Evolutionary conservation across 2,329 filamentous ascomycete species (phyloP), one percentile per base, ranked within the genome.

Genomic region (Colletotrichum aenigma): DNA sequence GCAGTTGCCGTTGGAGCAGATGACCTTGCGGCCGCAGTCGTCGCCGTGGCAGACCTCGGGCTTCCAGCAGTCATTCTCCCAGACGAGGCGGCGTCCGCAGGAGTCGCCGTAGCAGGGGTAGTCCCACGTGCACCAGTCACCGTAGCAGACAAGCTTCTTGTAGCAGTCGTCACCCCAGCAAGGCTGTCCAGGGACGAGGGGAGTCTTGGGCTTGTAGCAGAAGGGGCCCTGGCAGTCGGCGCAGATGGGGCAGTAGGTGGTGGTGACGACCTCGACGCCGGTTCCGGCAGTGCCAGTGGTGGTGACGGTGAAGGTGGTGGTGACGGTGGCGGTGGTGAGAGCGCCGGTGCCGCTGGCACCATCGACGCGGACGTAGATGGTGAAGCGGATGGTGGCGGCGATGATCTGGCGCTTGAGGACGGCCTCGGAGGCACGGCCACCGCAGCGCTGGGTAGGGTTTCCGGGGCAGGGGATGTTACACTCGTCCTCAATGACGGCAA

Each of bases 381-480:
- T 69, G 66, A 77, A 74, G 73, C 68, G 61, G n/a, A 76, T 21
- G 64, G 64, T 21, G 12, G 64, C 6, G 5, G 73, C 26, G 36
- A 74, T 34, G 26, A 65, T 30, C 73, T 77, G 64, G n/a, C 48
- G 58, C 72, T 73, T 77, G 15, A 55, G 10, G 21, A 43, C n/a
- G 13, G 32, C 12, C 4, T 18, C 28, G 16, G 72, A 55, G 21
- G 79, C 69, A 21, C 81, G 76, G 10, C 87, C 87, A 60, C 88
- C 88, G 78, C 88, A 90, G 74, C 83, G 81, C 78, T 87, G 78
- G 3, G 16, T 16, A 0, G 77, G 71, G 73, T 88, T 80, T 1
- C 87, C 88, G 0, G 87, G 85, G 74, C 88, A 89, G 0, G 80
- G 78, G 5, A 78, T 77, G 71, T 85, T 78, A 76, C 88, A 89